Evolutionary conservation across 345 rosid genomes (phyloP), one percentile per base, ranked within the genome.

Genomic region (Murraya paniculata): DNA sequence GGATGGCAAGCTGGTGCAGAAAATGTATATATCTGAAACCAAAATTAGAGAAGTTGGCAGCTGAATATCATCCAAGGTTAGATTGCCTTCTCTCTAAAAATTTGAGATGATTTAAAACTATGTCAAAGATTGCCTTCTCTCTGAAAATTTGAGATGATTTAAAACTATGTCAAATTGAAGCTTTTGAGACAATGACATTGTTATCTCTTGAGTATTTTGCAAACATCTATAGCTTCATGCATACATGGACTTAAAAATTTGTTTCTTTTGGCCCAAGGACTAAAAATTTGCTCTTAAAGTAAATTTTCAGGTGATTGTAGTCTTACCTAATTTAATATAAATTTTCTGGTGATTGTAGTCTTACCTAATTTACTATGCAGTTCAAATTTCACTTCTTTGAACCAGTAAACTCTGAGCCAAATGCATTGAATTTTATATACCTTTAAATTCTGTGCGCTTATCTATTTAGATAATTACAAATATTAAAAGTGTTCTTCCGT

Each of bases 1-100:
- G 98, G 99, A 91, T 90, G 92, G 99, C 98, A 68, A 88, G 84
- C 84, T 95, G 98, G 98, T 95, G 99, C 87, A 91, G 98, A 80
- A 95, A 95, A 84, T 93, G 98, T 79, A 89, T 93, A 61, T 94
- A 91, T 81, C 81, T 96, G 81, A 91, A 87, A 79, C 99, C 99
- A 0, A 90, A 93, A 79, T 83, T 93, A 89, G 93, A 92, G 84
- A 96, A 89, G 87, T 86, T 96, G 73, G 97, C 99, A 57, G 95
- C 94, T 79, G 96, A 96, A 73, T 93, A 89, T 86, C 77, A 89
- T 78, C 92, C 88, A 77, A 89, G 98, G 99, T 95, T 78, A 79
- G 85, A 62, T 78, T 66, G 53, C 45, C 24, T 74, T 73, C 50
- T 53, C 59, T 74, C 38, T 73, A 28, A 70, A 62, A 48, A 45